Base-by-base conservation (phyloP, 1,284 basidiomycete genomes). In the Vanrija pseudolonga region DNA sequence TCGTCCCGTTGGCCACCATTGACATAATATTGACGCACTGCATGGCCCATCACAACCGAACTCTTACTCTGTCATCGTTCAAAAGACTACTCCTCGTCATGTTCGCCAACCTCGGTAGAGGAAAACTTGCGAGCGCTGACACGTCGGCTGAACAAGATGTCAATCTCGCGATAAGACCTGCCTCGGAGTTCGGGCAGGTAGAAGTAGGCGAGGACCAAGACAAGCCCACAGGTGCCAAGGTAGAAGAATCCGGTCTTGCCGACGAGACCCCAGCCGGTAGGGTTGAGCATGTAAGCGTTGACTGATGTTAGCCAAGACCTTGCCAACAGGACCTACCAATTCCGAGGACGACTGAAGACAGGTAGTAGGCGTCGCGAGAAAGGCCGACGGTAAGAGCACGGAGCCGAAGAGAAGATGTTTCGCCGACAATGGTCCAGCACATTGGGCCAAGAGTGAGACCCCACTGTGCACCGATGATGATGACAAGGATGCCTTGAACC, bases 91-190 rank as follows among this genome's bases (percentile, higher is more conserved):
- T n/a, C n/a, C n/a, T n/a, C n/a, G n/a, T n/a, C n/a, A n/a, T n/a
- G n/a, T n/a, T n/a, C n/a, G n/a, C n/a, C n/a, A n/a, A n/a, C n/a
- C n/a, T n/a, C n/a, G n/a, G n/a, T n/a, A n/a, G n/a, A n/a, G n/a
- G n/a, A n/a, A n/a, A n/a, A 77, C 55, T 72, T 64, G 26, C 75
- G 60, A 6, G 75, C 75, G 20, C 65, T 49, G 20, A 76, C 57
- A 41, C 62, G 57, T 41, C 67, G 63, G 58, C 67, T 65, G 60
- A 76, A 77, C 43, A 77, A 51, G 26, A 74, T 64, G 52, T 77
- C 75, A n/a, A 76, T 55, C 45, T 76, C 72, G 36, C 67, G 66
- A 64, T 73, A 76, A 1, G 76, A 75, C 45, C 76, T 56, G 32
- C 66, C 71, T 57, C 68, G 71, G 26, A 76, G 64, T 57, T 79